A percentile compares a stretch with the other conserved stretches of the same genome.
phyloP scores from a whole-genome alignment of 2,329 filamentous ascomycete genomes.

The Phyllosticta paracitricarpa region DNA sequence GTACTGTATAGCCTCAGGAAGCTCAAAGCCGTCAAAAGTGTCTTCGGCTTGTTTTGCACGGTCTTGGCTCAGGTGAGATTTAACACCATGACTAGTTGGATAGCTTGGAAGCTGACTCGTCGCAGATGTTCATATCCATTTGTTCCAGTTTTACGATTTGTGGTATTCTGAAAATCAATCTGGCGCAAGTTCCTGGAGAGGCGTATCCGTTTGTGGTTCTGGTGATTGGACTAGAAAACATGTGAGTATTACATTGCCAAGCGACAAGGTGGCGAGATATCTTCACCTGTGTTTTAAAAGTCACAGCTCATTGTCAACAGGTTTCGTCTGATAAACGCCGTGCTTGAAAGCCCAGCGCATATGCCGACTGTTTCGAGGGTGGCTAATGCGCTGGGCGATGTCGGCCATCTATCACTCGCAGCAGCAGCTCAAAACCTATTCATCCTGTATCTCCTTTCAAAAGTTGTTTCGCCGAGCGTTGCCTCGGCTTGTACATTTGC shows the following conservation, averaged over 20 bases:
- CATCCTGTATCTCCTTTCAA: conserved; percentile 56
- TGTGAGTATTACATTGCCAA: conserved; percentile 26
- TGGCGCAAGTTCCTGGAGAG: conserved; percentile 63
- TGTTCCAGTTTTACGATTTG: conserved; percentile 73
- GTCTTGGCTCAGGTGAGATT: conserved; percentile 50
- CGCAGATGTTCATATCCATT: conserved; percentile 56
- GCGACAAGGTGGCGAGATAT: background rate
- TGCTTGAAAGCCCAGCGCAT: conserved; percentile 61
- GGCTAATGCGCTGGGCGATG: conserved; percentile 63
- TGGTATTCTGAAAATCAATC: conserved; percentile 62
- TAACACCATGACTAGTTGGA: background rate
- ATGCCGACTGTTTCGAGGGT: conserved; percentile 60
- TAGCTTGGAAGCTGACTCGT: background rate
- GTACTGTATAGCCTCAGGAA: conserved; percentile 58
- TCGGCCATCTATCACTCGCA: conserved; percentile 58
- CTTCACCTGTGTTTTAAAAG: background rate
- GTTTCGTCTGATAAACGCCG: conserved; percentile 66
- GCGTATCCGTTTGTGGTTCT: conserved; percentile 70
- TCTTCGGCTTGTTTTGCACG: conserved; percentile 60
- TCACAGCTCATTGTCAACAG: conserved; percentile 18
- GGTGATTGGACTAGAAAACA: conserved; percentile 68
- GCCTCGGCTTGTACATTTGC: conserved; percentile 68
- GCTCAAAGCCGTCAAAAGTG: conserved; percentile 65
- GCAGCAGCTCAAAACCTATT: conserved; percentile 59
- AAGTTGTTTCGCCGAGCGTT: conserved; percentile 58